phyloP scores from a whole-genome alignment of 2,329 filamentous ascomycete species.

The Alternaria viburni region DNA sequence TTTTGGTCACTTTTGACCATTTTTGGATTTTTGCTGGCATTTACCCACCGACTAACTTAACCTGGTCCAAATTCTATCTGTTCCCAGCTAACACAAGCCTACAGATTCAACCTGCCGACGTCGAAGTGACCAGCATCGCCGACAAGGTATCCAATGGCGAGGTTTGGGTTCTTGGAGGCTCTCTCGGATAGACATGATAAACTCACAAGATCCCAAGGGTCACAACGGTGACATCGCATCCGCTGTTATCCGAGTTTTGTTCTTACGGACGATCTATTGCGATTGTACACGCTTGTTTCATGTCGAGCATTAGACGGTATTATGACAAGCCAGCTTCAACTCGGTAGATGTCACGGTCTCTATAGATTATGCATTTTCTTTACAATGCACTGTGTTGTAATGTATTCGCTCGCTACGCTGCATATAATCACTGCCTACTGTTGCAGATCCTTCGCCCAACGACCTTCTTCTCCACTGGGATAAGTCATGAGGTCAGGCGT shows the following conservation, averaged over 20 bases:
- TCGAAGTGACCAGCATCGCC: constrained; percentile 77
- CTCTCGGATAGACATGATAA: constrained; percentile 52
- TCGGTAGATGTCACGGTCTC: not conserved
- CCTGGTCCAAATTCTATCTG: not conserved
- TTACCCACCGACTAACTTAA: not conserved
- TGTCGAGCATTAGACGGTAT: not conserved
- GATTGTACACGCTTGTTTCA: not conserved
- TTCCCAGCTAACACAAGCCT: constrained; percentile 14
- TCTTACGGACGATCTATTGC: not conserved
- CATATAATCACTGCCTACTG: not conserved
- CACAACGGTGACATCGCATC: not conserved
- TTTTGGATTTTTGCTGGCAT: not conserved
- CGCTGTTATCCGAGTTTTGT: not conserved
- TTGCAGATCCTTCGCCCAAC: not conserved
- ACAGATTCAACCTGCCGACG: constrained; percentile 77
- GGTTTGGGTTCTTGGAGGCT: constrained; percentile 75
- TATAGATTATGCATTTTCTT: not conserved
- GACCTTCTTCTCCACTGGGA: not conserved
- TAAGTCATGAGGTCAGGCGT: too few species aligned
- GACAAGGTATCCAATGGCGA: constrained; percentile 86
- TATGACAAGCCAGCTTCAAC: not conserved
- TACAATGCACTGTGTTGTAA: not conserved
- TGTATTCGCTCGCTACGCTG: not conserved
- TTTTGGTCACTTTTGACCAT: not conserved
- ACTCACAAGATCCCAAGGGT: rapidly evolving